phyloP scores from a whole-genome alignment of 2,329 filamentous ascomycete genomes.

The Pseudogymnoascus sp. region DNA sequence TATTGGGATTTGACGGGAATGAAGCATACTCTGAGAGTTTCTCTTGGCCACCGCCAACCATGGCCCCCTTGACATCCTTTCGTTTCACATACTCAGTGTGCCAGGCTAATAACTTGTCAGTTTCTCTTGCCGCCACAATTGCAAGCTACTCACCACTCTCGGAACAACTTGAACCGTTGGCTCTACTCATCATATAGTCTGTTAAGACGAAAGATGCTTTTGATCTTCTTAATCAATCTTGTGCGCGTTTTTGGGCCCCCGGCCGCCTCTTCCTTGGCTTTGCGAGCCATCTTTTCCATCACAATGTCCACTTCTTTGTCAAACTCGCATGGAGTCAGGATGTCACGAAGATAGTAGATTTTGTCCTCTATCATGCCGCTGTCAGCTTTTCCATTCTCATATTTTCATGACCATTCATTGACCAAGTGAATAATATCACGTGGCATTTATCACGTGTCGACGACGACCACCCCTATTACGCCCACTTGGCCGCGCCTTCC shows the following conservation, averaged over 20 bases:
- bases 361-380: constrained; percentile 14
- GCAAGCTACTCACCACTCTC: neutral
- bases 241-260: neutral
- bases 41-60: neutral
- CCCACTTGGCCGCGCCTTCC: neutral
- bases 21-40: neutral
- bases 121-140: neutral
- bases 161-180: neutral
- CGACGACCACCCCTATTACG: too few species aligned
- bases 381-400: neutral
- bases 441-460: neutral
- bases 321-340: constrained; percentile 14
- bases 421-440: neutral
- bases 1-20: neutral
- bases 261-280: neutral
- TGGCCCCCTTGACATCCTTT: neutral
- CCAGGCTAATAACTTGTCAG: neutral
- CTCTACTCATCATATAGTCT: constrained; percentile 7
- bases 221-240: constrained; percentile 6
- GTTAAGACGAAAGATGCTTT: neutral
- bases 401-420: neutral
- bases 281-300: constrained; percentile 2
- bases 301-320: constrained; percentile 14
- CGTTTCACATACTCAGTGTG: neutral
- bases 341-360: constrained; percentile 18